Evolutionary conservation across 257 asterid species (phyloP).

Genomic region (Solanum pinnatisectum): DNA sequence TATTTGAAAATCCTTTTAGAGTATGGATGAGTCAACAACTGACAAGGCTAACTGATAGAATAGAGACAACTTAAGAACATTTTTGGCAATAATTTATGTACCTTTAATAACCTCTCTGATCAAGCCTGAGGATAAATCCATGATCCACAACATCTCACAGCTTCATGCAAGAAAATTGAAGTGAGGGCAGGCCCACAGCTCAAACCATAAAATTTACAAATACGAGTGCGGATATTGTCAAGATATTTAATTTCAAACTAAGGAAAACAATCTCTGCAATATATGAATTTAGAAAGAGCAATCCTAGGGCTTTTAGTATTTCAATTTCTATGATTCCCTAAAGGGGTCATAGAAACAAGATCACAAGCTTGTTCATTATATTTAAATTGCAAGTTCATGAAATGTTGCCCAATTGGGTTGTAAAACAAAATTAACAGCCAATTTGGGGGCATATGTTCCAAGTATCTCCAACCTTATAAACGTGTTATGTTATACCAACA

Average conservation of each 20-base stretch:
- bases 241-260: background rate
- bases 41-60: background rate
- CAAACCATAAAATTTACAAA: background rate
- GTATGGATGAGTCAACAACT: conserved; percentile 23
- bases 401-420: background rate
- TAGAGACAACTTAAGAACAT: background rate
- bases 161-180: conserved; percentile 28
- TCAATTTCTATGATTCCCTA: background rate
- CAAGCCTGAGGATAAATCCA: conserved; percentile 58
- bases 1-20: conserved; percentile 59
- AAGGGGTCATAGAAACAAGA: background rate
- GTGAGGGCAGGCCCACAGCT: background rate
- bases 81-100: conserved; percentile 10
- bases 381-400: background rate
- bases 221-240: background rate
- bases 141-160: conserved; percentile 66
- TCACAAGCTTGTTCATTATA: background rate
- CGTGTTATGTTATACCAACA: background rate
- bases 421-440: background rate
- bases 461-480: background rate
- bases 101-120: conserved; percentile 70
- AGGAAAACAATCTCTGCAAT: background rate
- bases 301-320: background rate
- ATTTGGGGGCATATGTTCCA: background rate
- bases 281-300: background rate